phyloP scores from a whole-genome alignment of 169 alveolate genomes.

The Plasmodium inui region DNA sequence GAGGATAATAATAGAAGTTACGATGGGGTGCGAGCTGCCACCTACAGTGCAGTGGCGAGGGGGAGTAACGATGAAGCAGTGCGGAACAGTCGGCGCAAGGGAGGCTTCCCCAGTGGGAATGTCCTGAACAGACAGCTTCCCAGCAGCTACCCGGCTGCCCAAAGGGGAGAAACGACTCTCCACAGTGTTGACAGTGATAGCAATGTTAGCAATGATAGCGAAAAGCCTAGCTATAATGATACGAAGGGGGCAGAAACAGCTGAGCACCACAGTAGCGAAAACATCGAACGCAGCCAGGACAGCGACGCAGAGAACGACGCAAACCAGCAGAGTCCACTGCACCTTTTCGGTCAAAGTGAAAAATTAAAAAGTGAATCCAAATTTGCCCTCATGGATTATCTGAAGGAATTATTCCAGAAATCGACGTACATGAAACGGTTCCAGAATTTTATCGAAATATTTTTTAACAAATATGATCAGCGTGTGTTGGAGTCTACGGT shows the following conservation, averaged over 20 bases:
- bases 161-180: not conserved
- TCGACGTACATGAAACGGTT: constrained; percentile 43
- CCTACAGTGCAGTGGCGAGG: not conserved
- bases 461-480: constrained; percentile 71
- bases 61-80: not conserved
- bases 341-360: constrained; percentile 34
- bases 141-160: not conserved
- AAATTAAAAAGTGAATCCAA: constrained; percentile 64
- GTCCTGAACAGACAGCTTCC: not conserved
- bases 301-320: not conserved
- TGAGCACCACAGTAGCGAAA: not conserved
- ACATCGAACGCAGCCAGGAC: not conserved
- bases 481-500: constrained; percentile 68
- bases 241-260: not conserved
- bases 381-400: constrained; percentile 31
- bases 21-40: not conserved
- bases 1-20: not conserved
- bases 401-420: constrained; percentile 53
- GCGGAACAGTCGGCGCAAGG: not conserved
- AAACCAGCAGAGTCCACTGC: not conserved
- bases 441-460: constrained; percentile 35
- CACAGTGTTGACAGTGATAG: not conserved
- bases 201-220: not conserved
- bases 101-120: not conserved
- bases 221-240: no score